Base-by-base conservation (phyloP, 2,329 filamentous ascomycete genomes). In the Gaeumannomyces sp. region DNA sequence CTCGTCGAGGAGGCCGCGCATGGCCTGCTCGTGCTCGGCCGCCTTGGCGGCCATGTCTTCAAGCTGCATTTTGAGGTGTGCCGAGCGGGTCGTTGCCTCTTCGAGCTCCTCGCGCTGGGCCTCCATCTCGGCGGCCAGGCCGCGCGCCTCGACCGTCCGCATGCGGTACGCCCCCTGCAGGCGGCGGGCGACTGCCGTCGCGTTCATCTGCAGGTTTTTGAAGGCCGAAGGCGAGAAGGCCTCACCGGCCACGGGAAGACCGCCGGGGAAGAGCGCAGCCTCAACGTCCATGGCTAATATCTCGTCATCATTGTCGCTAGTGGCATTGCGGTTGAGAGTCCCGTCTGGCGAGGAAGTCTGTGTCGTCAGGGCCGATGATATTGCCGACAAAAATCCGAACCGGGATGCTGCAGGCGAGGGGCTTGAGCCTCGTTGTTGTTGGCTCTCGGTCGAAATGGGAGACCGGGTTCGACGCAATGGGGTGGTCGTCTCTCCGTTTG, bases 181-280 rank as follows among this genome's bases (percentile, higher is more conserved):
- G 71, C 78, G 82, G 28, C 76, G 77, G 29, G 89, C 72, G 5
- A 88, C 74, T 4, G 83, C 82, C 5, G 78, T 76, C 3, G 87
- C 86, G 65, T 85, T 86, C 67, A 77, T 74, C 65, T 85, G 83
- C n/a, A 88, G 77, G 71, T 85, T 87, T 71, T 85, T 86, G 74
- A 82, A 89, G 13, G 83, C 81, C 0, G 83, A 79, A 0, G 85
- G 85, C 1, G 85, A 86, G 72, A 86, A 85, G 1, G 81, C 71
- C 57, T 85, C 81, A 53, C 77, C 73, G 16, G 81, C 77, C 0
- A 70, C 68, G 1, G 81, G 76, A 0, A 76, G 70, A 2, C 77
- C 76, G 1, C 73, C 67, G 0, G 85, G 83, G 66, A 83, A 86
- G 16, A 89, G 78, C 0, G 81, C 81, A 1, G 80, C 72, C 38